Conservation (phyloP, 2,329 filamentous ascomycete species). For the Diaporthe sp. region DNA sequence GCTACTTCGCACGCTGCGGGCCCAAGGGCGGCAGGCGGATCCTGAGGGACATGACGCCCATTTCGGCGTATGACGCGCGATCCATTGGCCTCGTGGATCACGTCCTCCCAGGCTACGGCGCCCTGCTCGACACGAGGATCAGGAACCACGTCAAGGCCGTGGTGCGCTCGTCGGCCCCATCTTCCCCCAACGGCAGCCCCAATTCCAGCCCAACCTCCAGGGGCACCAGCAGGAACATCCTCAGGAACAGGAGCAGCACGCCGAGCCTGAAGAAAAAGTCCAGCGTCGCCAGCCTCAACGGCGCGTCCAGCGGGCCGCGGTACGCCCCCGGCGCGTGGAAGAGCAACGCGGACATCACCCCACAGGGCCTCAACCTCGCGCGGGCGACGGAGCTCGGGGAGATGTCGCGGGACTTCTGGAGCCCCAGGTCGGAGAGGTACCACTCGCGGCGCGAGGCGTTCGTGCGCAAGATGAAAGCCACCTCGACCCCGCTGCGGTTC, state of each 20-base stretch:
- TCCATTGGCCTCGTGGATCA: conserved; percentile 51
- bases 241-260: conserved; percentile 8
- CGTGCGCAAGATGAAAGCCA: conserved; percentile 51
- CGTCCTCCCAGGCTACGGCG: conserved; percentile 47
- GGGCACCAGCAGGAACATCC: background rate
- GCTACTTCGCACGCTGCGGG: conserved; percentile 51
- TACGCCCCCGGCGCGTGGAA: conserved; percentile 46
- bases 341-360: conserved; percentile 45
- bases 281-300: conserved; percentile 1
- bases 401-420: conserved; percentile 56
- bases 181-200: background rate
- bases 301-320: background rate
- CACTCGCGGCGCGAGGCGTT: conserved; percentile 51
- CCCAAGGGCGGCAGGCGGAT: conserved; percentile 43
- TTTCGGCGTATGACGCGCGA: conserved; percentile 50
- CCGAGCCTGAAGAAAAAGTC: conserved; percentile 11
- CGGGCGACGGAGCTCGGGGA: conserved; percentile 51
- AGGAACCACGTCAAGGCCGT: conserved; percentile 47
- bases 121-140: conserved; percentile 47
- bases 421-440: conserved; percentile 48
- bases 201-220: background rate
- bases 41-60: conserved; percentile 50
- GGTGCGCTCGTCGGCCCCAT: conserved; percentile 35
- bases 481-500: conserved; percentile 51
- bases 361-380: conserved; percentile 44